These are phyloP conservation scores for Mycena metata DNA, from an alignment of 768 basidiomycete genomes.

Conservation along the genomic window DNA sequence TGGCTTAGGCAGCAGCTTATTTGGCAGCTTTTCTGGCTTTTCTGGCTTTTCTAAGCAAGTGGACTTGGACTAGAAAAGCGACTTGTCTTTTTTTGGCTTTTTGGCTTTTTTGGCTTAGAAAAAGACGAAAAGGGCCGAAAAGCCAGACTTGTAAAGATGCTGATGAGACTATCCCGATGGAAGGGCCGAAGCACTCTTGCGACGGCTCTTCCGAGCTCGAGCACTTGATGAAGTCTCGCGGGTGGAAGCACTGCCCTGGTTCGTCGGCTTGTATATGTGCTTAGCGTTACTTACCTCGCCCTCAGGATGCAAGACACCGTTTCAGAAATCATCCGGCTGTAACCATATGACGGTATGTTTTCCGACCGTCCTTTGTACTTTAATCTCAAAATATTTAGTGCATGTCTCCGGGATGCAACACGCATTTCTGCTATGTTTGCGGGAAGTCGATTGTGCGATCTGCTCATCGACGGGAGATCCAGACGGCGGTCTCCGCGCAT, in stretches of 20 bases:
- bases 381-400: slow-evolving; percentile 53
- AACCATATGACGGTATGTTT: slow-evolving; percentile 68
- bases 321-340: slow-evolving; percentile 65
- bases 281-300: not conserved
- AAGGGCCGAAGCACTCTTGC: slow-evolving; percentile 63
- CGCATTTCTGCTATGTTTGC: slow-evolving; percentile 69
- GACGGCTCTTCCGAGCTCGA: slow-evolving; percentile 68
- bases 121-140: too few relatives aligned
- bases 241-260: slow-evolving; percentile 77
- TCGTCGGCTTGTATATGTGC: not conserved
- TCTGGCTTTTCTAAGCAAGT: too few relatives aligned
- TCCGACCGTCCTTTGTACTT: not conserved
- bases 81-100: too few relatives aligned
- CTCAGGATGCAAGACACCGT: slow-evolving; percentile 60
- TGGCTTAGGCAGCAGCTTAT: too few relatives aligned
- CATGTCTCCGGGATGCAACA: slow-evolving; percentile 67
- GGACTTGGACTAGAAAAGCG: too few relatives aligned
- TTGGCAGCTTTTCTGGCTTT: too few relatives aligned
- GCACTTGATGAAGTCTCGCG: slow-evolving; percentile 60
- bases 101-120: too few relatives aligned
- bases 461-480: slow-evolving; percentile 47
- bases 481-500: slow-evolving; percentile 46
- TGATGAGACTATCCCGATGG: slow-evolving; percentile 43
- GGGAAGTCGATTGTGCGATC: slow-evolving; percentile 59
- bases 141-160: too few relatives aligned